Conservation (phyloP, 129 eudicot genomes). For the Helianthus annuus region DNA sequence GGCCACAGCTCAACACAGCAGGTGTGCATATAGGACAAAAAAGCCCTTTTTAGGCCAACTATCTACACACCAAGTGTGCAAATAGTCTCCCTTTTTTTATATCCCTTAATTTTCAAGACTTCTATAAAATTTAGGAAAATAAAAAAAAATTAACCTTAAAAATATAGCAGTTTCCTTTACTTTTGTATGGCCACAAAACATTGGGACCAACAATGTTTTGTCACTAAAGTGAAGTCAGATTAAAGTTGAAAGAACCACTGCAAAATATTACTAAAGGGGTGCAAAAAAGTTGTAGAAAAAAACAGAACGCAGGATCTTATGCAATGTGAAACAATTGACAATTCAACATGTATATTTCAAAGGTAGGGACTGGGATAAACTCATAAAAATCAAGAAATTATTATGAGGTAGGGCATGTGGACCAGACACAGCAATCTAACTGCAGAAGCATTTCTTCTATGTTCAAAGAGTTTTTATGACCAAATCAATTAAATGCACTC, state of each 20-base stretch:
- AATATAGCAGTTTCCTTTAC: neutral
- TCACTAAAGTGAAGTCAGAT: neutral
- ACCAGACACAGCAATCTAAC: conserved; percentile 24
- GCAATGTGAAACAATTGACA: conserved; percentile 14
- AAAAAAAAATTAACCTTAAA: neutral
- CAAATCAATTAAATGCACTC: conserved; percentile 20
- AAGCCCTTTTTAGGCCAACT: too few relatives aligned
- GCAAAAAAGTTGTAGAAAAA: conserved; percentile 12
- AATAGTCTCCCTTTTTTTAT: too few relatives aligned
- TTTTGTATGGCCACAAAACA: neutral
- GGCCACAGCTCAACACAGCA: too few relatives aligned
- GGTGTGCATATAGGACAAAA: too few relatives aligned
- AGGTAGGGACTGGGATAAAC: conserved; percentile 11
- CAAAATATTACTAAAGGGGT: too few relatives aligned
- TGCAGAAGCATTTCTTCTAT: conserved; percentile 16
- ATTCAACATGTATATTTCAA: neutral
- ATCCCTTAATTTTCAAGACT: neutral
- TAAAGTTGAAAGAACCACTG: neutral
- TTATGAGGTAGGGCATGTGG: conserved; percentile 36
- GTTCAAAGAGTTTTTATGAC: conserved; percentile 29
- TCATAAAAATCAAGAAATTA: conserved; percentile 21
- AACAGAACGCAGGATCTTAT: conserved; percentile 11
- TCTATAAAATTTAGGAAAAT: neutral
- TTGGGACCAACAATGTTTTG: neutral
- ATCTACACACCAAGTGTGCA: too few relatives aligned